A percentile compares a stretch with the other conserved stretches of the same genome.
These are phyloP conservation scores for Candida ovalis DNA, from an alignment of 805 yeast genomes.

Conservation along the genomic window DNA sequence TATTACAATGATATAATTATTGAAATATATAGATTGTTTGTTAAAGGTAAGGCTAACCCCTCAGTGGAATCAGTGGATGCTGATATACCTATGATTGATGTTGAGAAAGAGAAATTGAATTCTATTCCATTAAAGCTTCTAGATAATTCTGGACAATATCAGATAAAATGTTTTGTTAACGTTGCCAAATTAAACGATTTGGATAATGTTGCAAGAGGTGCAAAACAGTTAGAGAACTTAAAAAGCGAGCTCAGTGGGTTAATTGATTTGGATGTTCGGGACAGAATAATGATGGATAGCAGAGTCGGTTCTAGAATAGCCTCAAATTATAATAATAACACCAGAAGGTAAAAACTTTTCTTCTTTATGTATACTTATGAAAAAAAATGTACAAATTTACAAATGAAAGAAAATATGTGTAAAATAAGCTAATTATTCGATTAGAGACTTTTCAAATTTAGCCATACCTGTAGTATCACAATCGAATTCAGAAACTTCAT, in stretches of 20 bases:
- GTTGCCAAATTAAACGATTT: conserved; percentile 72
- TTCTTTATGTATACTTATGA: neutral
- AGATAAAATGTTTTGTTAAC: conserved; percentile 65
- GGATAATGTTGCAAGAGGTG: conserved; percentile 62
- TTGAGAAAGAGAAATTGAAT: conserved; percentile 1
- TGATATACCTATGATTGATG: conserved; percentile 4
- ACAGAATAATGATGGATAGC: conserved; percentile 77
- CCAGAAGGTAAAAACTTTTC: neutral
- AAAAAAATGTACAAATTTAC: no score
- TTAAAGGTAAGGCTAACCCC: conserved; percentile 19
- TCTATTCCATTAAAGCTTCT: conserved; percentile 21
- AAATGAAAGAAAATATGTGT: no score
- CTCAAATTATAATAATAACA: conserved; percentile 4
- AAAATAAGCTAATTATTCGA: conserved; percentile 3
- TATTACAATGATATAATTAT: conserved; percentile 59
- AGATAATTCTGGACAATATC: conserved; percentile 53
- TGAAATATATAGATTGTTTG: conserved; percentile 49
- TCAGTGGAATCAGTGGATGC: conserved; percentile 7
- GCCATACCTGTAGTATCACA: conserved; percentile 14
- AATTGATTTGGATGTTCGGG: conserved; percentile 68
- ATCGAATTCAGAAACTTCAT: conserved; percentile 16
- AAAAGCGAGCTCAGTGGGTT: conserved; percentile 67
- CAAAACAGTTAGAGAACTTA: conserved; percentile 55
- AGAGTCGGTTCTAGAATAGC: conserved; percentile 45
- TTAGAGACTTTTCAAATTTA: conserved; percentile 5